phyloP scores from a whole-genome alignment of 352 stramenopile genomes.

The Pseudoperonospora humuli region DNA sequence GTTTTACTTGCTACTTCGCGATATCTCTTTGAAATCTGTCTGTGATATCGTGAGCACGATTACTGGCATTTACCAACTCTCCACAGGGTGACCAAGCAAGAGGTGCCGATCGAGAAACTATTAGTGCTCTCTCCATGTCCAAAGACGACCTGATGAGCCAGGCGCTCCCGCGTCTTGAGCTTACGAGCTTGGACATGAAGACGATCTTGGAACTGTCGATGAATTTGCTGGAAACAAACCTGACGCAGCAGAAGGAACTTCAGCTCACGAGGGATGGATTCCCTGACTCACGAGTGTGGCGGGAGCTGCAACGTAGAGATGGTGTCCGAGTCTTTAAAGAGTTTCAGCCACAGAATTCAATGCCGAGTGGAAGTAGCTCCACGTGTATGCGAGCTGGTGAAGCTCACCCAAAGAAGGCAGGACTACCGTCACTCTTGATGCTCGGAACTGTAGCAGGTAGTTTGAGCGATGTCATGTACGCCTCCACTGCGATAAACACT shows the following conservation, averaged over 20 bases:
- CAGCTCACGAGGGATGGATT: slow-evolving; percentile 28
- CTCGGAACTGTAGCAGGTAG: slow-evolving; percentile 28
- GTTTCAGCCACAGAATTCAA: slow-evolving; percentile 13
- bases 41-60: too few species aligned
- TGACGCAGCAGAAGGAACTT: slow-evolving; percentile 39
- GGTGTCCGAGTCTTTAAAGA: slow-evolving; percentile 33
- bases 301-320: slow-evolving; percentile 36
- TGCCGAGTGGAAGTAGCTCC: slow-evolving; percentile 22
- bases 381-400: slow-evolving; percentile 17
- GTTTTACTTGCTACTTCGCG: too few species aligned
- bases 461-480: slow-evolving; percentile 54
- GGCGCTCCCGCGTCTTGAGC: slow-evolving; percentile 26
- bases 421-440: slow-evolving; percentile 26
- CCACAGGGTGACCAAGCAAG: too few species aligned
- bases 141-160: slow-evolving; percentile 30
- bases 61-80: too few species aligned
- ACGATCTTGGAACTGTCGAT: slow-evolving; percentile 28
- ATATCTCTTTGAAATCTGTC: too few species aligned
- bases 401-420: slow-evolving; percentile 7
- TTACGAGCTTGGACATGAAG: slow-evolving; percentile 27
- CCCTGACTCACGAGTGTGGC: slow-evolving; percentile 34
- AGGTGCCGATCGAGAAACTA: too few species aligned
- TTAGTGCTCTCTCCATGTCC: too few species aligned
- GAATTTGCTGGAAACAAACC: slow-evolving; percentile 34
- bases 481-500: slow-evolving; percentile 24